Evolutionary conservation across 2,329 filamentous ascomycete species (phyloP).

Genomic region (Didymella exigua): DNA sequence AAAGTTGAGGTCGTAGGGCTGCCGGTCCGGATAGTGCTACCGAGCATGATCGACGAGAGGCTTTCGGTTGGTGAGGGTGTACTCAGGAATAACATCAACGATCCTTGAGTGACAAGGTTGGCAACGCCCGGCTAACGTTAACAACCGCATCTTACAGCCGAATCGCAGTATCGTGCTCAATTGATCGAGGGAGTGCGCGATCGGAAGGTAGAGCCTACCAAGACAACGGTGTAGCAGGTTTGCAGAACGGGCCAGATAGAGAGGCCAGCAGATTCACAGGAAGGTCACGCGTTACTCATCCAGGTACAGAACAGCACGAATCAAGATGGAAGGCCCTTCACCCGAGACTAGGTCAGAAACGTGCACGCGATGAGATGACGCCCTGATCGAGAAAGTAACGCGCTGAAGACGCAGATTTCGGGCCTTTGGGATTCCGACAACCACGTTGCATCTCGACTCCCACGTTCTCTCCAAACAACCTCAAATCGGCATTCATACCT

Average conservation of each 20-base stretch:
- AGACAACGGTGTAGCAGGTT: not conserved
- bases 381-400: not conserved
- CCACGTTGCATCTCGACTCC: not conserved
- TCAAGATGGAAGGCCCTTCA: not conserved
- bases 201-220: not conserved
- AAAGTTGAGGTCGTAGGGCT: conserved; percentile 2
- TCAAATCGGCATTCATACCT: not conserved
- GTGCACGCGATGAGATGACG: not conserved
- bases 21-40: not conserved
- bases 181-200: not conserved
- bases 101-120: not conserved
- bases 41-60: conserved; percentile 6
- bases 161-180: not conserved
- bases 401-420: not conserved
- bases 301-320: not conserved
- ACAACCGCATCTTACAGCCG: not conserved
- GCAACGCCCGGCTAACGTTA: not conserved
- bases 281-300: not conserved
- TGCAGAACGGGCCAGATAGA: not conserved
- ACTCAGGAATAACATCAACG: conserved; percentile 1
- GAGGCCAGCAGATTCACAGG: not conserved
- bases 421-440: not conserved
- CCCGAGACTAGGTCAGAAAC: not conserved
- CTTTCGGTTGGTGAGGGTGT: not conserved
- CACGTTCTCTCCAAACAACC: not conserved